Conservation (phyloP, 495 filamentous ascomycete species). For the Bryoglossum gracile region DNA sequence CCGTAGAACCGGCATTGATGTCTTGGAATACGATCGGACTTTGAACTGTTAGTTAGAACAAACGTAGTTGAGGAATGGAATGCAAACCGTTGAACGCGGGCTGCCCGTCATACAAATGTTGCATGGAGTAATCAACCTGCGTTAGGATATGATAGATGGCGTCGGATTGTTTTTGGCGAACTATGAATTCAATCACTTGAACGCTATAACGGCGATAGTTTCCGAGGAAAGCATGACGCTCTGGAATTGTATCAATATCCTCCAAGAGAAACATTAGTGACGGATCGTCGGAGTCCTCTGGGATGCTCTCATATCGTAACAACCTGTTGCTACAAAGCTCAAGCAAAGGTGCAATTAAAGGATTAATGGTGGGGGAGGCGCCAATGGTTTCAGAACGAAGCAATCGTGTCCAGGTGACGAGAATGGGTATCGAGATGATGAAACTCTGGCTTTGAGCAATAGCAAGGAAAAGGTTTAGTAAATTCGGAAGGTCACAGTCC, state of each 20-base stretch:
- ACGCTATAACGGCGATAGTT: slow-evolving; percentile 90
- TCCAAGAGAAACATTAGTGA: slow-evolving; percentile 76
- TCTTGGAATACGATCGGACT: slow-evolving; percentile 74
- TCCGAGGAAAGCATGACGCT: slow-evolving; percentile 93
- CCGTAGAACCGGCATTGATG: slow-evolving; percentile 64
- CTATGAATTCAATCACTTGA: slow-evolving; percentile 76
- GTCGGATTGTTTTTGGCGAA: slow-evolving; percentile 69
- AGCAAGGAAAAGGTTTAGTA: slow-evolving; percentile 70
- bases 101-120: slow-evolving; percentile 64
- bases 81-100: slow-evolving; percentile 61
- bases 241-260: slow-evolving; percentile 91
- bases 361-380: slow-evolving; percentile 57
- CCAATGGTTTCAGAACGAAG: slow-evolving; percentile 57
- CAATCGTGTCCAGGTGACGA: slow-evolving; percentile 84
- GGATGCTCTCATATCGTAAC: slow-evolving; percentile 77
- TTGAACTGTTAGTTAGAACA: slow-evolving; percentile 19
- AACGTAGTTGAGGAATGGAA: slow-evolving; percentile 18
- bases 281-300: slow-evolving; percentile 70
- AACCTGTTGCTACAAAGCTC: slow-evolving; percentile 71
- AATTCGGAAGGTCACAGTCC: slow-evolving; percentile 61
- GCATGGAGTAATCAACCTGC: slow-evolving; percentile 64
- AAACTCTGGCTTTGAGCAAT: slow-evolving; percentile 82
- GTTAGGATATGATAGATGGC: slow-evolving; percentile 79
- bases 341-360: slow-evolving; percentile 65
- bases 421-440: slow-evolving; percentile 80